These are phyloP conservation scores for Solanum hybrid DNA, from an alignment of 305 asterid genomes.

Conservation along the genomic window DNA sequence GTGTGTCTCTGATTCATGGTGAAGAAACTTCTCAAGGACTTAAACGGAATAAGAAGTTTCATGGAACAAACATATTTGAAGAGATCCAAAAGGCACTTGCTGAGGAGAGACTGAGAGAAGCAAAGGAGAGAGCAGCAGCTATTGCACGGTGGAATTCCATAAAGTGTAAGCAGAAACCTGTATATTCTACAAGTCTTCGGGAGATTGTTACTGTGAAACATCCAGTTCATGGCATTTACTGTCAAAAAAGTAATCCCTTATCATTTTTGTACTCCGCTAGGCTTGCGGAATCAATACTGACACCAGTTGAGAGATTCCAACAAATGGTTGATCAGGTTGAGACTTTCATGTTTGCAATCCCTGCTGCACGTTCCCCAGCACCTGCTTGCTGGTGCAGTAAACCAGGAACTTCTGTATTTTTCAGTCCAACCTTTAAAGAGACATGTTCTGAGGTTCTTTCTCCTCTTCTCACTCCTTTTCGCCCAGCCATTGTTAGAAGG, in stretches of 20 bases:
- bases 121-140: constrained; percentile 67
- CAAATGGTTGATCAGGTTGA: constrained; percentile 73
- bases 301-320: constrained; percentile 85
- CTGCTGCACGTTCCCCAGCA: constrained; percentile 97
- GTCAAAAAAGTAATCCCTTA: constrained; percentile 42
- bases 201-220: constrained; percentile 65
- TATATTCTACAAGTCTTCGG: constrained; percentile 64
- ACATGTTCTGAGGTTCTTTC: constrained; percentile 51
- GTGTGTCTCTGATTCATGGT: constrained; percentile 24
- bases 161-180: constrained; percentile 81
- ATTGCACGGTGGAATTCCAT: constrained; percentile 95
- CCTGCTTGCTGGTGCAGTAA: constrained; percentile 95
- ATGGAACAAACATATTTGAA: constrained; percentile 53
- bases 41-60: constrained; percentile 38
- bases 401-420: constrained; percentile 58
- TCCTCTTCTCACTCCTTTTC: constrained; percentile 78
- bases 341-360: constrained; percentile 97
- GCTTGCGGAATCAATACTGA: constrained; percentile 66
- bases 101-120: constrained; percentile 70
- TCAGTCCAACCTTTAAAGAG: constrained; percentile 44
- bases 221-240: constrained; percentile 52
- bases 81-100: constrained; percentile 62
- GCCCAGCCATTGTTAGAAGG: constrained; percentile 94
- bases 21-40: constrained; percentile 32
- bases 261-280: constrained; percentile 58